A percentile compares a stretch with the other conserved stretches of the same genome.
These are phyloP conservation scores for Phytophthora multivora DNA, from an alignment of 352 stramenopile genomes.

Conservation along the genomic window DNA sequence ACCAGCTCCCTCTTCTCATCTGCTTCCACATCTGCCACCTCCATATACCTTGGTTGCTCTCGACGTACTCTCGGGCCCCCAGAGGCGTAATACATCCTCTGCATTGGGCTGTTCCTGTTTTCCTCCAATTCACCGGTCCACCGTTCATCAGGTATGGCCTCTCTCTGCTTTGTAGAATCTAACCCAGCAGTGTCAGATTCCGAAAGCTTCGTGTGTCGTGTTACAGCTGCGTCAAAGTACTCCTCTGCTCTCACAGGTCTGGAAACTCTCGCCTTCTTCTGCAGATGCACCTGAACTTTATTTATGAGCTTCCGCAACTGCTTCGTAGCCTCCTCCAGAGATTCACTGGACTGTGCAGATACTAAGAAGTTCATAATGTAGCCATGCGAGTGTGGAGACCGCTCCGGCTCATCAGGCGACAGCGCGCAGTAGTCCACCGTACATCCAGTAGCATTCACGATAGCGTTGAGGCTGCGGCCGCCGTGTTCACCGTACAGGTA, in stretches of 20 bases:
- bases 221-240: conserved; percentile 4
- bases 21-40: conserved; percentile 18
- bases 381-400: conserved; percentile 24
- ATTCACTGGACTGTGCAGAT: conserved; percentile 41
- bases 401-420: conserved; percentile 49
- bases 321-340: conserved; percentile 52
- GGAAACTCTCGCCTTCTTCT: conserved; percentile 42
- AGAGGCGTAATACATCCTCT: conserved; percentile 21
- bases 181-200: neutral
- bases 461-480: conserved; percentile 52
- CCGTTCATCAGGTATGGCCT: conserved; percentile 6
- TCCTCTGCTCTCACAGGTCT: neutral
- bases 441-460: conserved; percentile 52
- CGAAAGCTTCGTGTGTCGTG: conserved; percentile 5
- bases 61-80: neutral
- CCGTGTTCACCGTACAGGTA: conserved; percentile 65
- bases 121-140: conserved; percentile 7
- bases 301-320: conserved; percentile 53
- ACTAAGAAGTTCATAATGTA: conserved; percentile 73
- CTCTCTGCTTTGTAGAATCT: conserved; percentile 5
- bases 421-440: conserved; percentile 73
- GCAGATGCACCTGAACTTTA: conserved; percentile 52
- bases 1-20: conserved; percentile 40
- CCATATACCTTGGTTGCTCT: conserved; percentile 25
- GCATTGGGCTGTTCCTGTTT: conserved; percentile 10